Evolutionary conservation across 1,284 basidiomycete genomes (phyloP), one percentile per base, ranked within the genome.

Genomic region (Irpex rosettiformis): DNA sequence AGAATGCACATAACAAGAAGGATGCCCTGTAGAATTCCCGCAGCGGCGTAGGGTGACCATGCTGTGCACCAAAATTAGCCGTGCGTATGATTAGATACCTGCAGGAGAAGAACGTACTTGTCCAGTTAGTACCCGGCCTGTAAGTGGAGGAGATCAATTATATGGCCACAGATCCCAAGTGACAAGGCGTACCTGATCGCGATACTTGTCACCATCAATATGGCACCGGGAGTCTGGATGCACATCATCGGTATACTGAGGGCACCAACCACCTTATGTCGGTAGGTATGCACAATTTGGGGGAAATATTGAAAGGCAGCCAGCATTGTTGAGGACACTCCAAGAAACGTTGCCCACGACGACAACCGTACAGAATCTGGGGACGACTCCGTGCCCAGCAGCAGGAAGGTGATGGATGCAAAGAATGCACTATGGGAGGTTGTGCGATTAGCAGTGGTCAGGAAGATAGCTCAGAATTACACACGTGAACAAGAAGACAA

Each of bases 221-320:
- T 79, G 0, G 91, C 90, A 2, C 96, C 96, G 0, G 96, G 96
- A 5, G 88, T 94, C 74, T 99, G 96, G 22, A 99, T 89, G 49
- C 84, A 77, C 96, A 99, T 98, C 84, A 94, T 97, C 1, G 88
- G 89, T 63, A 98, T 91, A 66, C 90, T 95, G 22, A 98, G 78
- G 1, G 94, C 94, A 8, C 95, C 96, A 6, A 98, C 96, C 5
- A 96, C 82, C 66, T 88, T 88, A 40, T 83, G 76, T 5, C 77
- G 75, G 66, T 89, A 94, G 1, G 96, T 98, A 65, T 90, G 86
- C 24, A 82, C 66, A 42, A 98, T 81, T 71, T 98, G 96, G 0
- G 95, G 96, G 0, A 88, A 79, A 67, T 97, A 98, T 72, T 98
- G 95, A 21, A 90, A 76, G 0, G 85, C 83, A 0, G 95, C 90